A percentile compares a stretch with the other conserved stretches of the same genome.
Evolutionary conservation across 192 early-diverging fungal species (phyloP).

Genomic region (Spinellus fusiger): DNA sequence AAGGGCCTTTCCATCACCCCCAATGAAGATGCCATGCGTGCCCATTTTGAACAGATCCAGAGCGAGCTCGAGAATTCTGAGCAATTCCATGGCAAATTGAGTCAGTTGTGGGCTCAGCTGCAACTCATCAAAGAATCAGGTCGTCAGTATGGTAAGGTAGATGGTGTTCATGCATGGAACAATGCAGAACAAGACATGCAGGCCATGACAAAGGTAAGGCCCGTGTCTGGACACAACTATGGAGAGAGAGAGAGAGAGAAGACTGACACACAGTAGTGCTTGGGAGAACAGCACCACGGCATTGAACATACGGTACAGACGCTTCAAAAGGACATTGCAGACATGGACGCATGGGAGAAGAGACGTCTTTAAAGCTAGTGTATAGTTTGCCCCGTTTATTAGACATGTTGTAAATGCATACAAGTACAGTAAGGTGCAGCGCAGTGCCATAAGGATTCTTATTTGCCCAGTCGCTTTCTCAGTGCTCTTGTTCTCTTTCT

Average conservation of each 20-base stretch:
- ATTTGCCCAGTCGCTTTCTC: constrained; percentile 71
- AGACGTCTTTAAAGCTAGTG: too few relatives aligned
- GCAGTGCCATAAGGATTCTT: constrained; percentile 10
- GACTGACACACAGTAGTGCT: constrained; percentile 3
- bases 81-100: constrained; percentile 71
- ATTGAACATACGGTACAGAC: constrained; percentile 25
- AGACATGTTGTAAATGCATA: not conserved
- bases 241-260: not conserved
- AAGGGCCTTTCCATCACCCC: constrained; percentile 73
- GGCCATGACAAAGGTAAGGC: constrained; percentile 22
- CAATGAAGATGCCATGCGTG: constrained; percentile 77
- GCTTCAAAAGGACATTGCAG: constrained; percentile 19
- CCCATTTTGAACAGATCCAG: constrained; percentile 68
- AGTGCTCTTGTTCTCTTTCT: constrained; percentile 73
- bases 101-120: constrained; percentile 77
- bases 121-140: constrained; percentile 64
- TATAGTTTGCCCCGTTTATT: too few relatives aligned
- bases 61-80: constrained; percentile 71
- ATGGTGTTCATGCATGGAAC: constrained; percentile 12
- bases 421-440: not conserved
- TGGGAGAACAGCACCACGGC: constrained; percentile 26
- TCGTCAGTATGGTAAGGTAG: constrained; percentile 26
- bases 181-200: constrained; percentile 6
- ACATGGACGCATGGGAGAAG: constrained; percentile 1
- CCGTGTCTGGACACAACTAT: too few relatives aligned